Percentiles rank a stretch among this genome's conserved stretches.
Evolutionary conservation across 805 yeast species (phyloP).

Genomic region (Wickerhamiella azyma): DNA sequence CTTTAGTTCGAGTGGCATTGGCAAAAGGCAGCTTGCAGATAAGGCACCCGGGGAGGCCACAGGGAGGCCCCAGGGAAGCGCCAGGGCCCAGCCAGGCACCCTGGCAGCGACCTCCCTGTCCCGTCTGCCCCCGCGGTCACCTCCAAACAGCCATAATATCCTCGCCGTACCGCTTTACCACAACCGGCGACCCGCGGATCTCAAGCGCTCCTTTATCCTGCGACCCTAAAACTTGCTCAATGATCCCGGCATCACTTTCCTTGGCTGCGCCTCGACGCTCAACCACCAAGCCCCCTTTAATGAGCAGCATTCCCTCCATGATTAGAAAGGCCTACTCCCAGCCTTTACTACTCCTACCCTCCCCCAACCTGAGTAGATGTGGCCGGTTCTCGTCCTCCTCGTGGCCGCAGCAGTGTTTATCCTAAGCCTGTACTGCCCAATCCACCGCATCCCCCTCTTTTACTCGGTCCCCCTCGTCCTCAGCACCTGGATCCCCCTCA

Average conservation of each 20-base stretch:
- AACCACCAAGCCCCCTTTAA: constrained; percentile 1
- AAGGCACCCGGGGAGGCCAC: no score
- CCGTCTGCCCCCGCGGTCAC: no score
- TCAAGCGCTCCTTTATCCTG: background rate
- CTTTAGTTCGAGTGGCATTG: no score
- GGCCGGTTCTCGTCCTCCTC: constrained; percentile 3
- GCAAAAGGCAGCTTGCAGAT: no score
- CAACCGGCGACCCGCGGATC: background rate
- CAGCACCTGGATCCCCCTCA: constrained; percentile 58
- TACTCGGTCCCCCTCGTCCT: constrained; percentile 15
- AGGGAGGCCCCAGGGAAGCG: no score
- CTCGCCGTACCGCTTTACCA: constrained; percentile 4
- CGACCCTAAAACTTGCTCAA: constrained; percentile 1
- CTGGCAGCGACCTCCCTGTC: no score
- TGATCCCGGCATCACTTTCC: constrained; percentile 6
- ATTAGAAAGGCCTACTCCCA: background rate
- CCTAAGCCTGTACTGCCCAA: constrained; percentile 2
- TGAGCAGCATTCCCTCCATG: constrained; percentile 5
- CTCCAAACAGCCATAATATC: background rate
- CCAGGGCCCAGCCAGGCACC: no score
- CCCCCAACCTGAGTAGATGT: no score
- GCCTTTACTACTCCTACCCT: no score
- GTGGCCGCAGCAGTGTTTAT: constrained; percentile 2
- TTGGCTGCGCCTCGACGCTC: constrained; percentile 3
- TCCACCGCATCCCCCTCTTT: constrained; percentile 13